phyloP scores from a whole-genome alignment of 306 rosid genomes.

The Quercus agrifolia region DNA sequence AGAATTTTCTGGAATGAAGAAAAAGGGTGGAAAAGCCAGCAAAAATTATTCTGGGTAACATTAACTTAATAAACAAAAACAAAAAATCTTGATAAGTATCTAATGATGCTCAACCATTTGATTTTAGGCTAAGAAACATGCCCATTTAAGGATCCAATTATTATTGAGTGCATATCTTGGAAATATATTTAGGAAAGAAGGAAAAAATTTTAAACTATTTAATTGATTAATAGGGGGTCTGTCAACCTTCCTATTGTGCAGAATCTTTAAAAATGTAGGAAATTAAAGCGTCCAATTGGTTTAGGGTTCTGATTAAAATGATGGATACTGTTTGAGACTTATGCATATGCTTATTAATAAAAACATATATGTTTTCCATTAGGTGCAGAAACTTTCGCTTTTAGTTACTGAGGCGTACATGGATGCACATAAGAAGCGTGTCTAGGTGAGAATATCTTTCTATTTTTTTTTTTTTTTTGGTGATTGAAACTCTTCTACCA shows the following conservation, averaged over 20 bases:
- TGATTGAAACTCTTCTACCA: neutral
- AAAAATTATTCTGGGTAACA: too few species aligned
- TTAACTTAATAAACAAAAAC: too few species aligned
- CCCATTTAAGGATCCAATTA: neutral
- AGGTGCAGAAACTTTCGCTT: constrained; percentile 67
- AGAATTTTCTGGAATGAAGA: too few species aligned
- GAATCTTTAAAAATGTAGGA: neutral
- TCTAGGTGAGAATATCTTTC: constrained; percentile 34
- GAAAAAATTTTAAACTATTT: neutral
- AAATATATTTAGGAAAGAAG: neutral
- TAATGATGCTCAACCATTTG: too few species aligned
- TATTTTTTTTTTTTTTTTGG: neutral
- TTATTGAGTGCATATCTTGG: neutral
- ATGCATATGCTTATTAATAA: too few species aligned
- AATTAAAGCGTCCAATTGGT: neutral
- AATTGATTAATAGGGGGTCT: neutral
- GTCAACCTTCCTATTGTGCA: neutral
- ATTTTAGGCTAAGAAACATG: too few species aligned
- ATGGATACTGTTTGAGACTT: neutral
- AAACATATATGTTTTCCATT: neutral
- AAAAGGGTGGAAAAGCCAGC: too few species aligned
- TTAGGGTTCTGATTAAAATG: neutral
- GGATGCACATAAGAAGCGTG: constrained; percentile 85
- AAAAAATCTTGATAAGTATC: too few species aligned
- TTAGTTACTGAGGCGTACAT: constrained; percentile 79